Evolutionary conservation across 140 eudicot genomes (phyloP).

Genomic region (Stevia rebaudiana): DNA sequence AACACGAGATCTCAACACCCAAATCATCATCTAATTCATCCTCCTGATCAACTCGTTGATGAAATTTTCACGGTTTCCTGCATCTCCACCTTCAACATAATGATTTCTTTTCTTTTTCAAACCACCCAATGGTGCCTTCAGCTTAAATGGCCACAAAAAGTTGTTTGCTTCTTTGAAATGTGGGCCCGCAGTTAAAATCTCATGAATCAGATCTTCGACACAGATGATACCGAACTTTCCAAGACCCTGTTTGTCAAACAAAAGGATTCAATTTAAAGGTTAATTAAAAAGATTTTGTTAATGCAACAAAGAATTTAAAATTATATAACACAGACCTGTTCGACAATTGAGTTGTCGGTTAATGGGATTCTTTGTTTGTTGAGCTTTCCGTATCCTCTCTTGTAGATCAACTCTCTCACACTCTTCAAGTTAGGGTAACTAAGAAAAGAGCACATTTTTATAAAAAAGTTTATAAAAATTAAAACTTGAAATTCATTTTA

Average conservation of each 20-base stretch:
- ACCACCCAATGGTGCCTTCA: constrained; percentile 57
- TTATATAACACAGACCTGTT: constrained; percentile 37
- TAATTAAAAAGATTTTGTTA: neutral
- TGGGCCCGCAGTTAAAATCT: constrained; percentile 70
- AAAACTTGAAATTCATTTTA: neutral
- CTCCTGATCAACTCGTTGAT: constrained; percentile 66
- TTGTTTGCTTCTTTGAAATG: constrained; percentile 57
- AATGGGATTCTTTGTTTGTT: constrained; percentile 60
- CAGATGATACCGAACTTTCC: constrained; percentile 61
- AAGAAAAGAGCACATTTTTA: neutral
- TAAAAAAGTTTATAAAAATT: neutral
- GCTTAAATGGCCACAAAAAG: constrained; percentile 10
- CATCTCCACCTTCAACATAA: constrained; percentile 82
- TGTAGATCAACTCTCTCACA: constrained; percentile 64
- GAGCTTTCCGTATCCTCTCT: constrained; percentile 66
- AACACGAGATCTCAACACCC: neutral
- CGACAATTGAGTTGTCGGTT: constrained; percentile 60
- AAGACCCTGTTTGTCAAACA: constrained; percentile 26
- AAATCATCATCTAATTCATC: constrained; percentile 38
- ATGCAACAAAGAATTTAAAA: neutral
- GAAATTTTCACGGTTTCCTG: constrained; percentile 64
- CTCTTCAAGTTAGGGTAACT: constrained; percentile 76
- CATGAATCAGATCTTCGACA: constrained; percentile 60
- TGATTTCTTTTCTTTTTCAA: constrained; percentile 66
- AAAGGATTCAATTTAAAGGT: neutral